Base-by-base conservation (phyloP, 371 early-diverging fungal species). In the Umbelopsis sp. region DNA sequence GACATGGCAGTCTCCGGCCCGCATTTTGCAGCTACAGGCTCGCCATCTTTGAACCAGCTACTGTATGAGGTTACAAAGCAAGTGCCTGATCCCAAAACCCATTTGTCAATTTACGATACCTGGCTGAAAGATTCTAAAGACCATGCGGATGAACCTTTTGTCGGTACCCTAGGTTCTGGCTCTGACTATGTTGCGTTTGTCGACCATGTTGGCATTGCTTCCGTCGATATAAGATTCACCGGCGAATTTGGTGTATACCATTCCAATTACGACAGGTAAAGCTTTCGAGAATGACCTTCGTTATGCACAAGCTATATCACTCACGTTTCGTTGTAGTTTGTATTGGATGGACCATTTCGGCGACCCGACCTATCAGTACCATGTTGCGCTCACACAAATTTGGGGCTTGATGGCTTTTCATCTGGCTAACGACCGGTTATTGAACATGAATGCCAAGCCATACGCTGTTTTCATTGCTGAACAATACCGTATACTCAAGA, bases 141-240 rank as follows among this genome's bases (percentile, higher is more conserved):
- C 44, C 20, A 35, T 50, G 20, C 63, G 64, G 9, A 57, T 29
- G 32, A 38, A 14, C 73, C 78, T 11, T 18, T 51, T 41, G 70
- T 79, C 7, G 65, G 66, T 10, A 63, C 52, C 24, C 72, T 88
- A 0, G 86, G 82, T 2, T 73, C 75, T 29, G 83, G 83, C n/a
- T 82, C 85, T 44, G 89, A 87, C 52, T 82, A 69, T 70, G 75
- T 79, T 9, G 76, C 81, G 4, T 89, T 89, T 63, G 69, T 83
- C 45, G 79, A 87, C 10, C 83, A 84, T 46, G 76, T 83, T 25
- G 89, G 89, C 46, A 74, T 89, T 14, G 69, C 85, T 11, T 72
- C 82, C 5, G 52, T 86, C 22, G 74, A 79, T 52, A 51, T 88
- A 63, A 70, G 75, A 35, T 88, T 86, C 70, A 51, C 65, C 7